Percentiles rank a stretch among this genome's conserved stretches.
These are phyloP conservation scores for Rhodomyrtus psidioides DNA, from an alignment of 441 rosid genomes.

Conservation along the genomic window DNA sequence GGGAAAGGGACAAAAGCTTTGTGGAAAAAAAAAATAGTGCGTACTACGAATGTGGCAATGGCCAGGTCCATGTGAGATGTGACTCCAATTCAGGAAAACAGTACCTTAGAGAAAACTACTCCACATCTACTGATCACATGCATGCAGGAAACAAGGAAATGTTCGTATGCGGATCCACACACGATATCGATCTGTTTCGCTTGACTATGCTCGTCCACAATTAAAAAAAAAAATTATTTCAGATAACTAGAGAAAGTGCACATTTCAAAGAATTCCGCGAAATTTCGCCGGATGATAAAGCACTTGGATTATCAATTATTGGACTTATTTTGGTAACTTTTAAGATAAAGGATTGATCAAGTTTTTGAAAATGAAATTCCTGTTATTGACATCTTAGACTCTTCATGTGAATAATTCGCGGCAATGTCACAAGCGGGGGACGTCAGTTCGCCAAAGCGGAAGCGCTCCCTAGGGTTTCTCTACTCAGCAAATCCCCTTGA, in stretches of 20 bases:
- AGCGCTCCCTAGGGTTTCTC: too few relatives aligned
- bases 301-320: background rate
- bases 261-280: accelerated
- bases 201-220: background rate
- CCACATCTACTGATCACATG: background rate
- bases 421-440: too few relatives aligned
- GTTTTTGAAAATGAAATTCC: background rate
- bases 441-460: too few relatives aligned
- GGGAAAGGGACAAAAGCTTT: background rate
- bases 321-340: background rate
- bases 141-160: background rate
- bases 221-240: background rate
- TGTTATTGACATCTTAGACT: background rate
- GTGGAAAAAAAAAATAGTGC: background rate
- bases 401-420: background rate
- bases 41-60: background rate
- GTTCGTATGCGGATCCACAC: background rate
- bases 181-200: background rate
- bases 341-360: background rate
- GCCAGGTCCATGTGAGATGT: background rate
- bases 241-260: background rate
- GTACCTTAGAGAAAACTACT: background rate
- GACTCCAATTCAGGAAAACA: background rate
- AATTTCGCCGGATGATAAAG: background rate
- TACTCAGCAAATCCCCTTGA: too few relatives aligned